Evolutionary conservation across 495 filamentous ascomycete genomes (phyloP), one percentile per base, ranked within the genome.

Genomic region (Talaromyces wortmannii): DNA sequence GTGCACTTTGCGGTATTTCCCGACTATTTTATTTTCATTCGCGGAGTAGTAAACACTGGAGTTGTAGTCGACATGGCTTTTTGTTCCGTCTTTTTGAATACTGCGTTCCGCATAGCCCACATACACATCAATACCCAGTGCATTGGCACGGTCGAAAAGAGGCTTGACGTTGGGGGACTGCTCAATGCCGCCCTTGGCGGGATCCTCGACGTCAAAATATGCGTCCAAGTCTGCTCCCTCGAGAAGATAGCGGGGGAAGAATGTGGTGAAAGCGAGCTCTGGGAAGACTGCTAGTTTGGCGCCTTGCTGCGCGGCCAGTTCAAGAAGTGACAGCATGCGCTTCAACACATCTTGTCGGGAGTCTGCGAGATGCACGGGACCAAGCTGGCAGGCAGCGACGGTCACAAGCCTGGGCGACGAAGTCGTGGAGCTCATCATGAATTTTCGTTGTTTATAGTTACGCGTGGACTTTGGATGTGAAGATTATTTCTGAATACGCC

Each of bases 1-100:
- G 59, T 79, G 76, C 30, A 79, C 64, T 60, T 79, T 79, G 52
- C 76, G 68, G 59, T 79, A 79, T 56, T 75, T 77, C 47, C 63
- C 60, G 12, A 79, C 60, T 17, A 79, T 63, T 18, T 61, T 61
- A 30, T 63, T 65, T 31, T 59, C 59, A 10, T 59, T 58, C 4
- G 72, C 71, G n/a, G 70, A 73, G 61, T 72, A 79, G 58, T 77
- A 78, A 13, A 77, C 61, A 53, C 63, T 63, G 46, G 68, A 71
- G 61, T 79, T 79, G 58, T 72, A 79, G 2, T 65, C 63, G 16
- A 57, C 62, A 57, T 67, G 65, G 1, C 23, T 23, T 23, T 23
- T 23, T 23, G 57, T 47, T 44, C 68, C 69, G 7, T 70, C 61
- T 13, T 60, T 50, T 32, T 32, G 29, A 44, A 46, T 44, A 31